Base-by-base conservation (phyloP, 495 filamentous ascomycete genomes). In the Hypoxylon trugodes region DNA sequence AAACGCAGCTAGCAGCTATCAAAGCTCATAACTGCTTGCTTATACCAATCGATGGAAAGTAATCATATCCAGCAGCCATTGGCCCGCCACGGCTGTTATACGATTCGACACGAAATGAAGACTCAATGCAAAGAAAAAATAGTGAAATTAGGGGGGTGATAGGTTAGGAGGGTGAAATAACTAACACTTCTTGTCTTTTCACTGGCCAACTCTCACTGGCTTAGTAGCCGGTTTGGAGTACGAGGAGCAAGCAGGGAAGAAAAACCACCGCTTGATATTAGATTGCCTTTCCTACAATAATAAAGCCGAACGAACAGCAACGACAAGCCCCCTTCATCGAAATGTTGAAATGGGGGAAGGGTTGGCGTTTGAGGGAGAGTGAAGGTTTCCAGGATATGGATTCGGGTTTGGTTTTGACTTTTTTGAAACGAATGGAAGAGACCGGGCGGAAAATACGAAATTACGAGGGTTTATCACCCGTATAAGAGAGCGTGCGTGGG, bases 261-360 rank as follows among this genome's bases (percentile, higher is more conserved):
- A 48, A 57, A 30, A 37, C 53, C 59, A 67, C n/a, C n/a, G 15
- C 64, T 62, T 67, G 64, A 61, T 51, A 66, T 67, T 40, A 46
- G 53, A n/a, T n/a, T n/a, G n/a, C n/a, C n/a, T n/a, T n/a, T n/a
- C n/a, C n/a, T 42, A 42, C 35, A 54, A 52, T 36, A 37, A 30
- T 12, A 49, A 32, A 47, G 51, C 46, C 53, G 48, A 24, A n/a
- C n/a, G n/a, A n/a, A n/a, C n/a, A n/a, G n/a, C n/a, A n/a, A n/a
- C n/a, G n/a, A n/a, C n/a, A n/a, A n/a, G 36, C 18, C 42, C 62
- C 51, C 42, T 59, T 66, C 57, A n/a, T 15, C 18, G 25, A 16
- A 38, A 42, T n/a, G n/a, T 62, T 67, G 64, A 67, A 67, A 67
- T 58, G 53, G 59, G 48, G 58, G 58, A 53, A 57, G 49, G 51